Conservation (phyloP, 2,329 filamentous ascomycete genomes). For the Tolypocladium guangdongense region DNA sequence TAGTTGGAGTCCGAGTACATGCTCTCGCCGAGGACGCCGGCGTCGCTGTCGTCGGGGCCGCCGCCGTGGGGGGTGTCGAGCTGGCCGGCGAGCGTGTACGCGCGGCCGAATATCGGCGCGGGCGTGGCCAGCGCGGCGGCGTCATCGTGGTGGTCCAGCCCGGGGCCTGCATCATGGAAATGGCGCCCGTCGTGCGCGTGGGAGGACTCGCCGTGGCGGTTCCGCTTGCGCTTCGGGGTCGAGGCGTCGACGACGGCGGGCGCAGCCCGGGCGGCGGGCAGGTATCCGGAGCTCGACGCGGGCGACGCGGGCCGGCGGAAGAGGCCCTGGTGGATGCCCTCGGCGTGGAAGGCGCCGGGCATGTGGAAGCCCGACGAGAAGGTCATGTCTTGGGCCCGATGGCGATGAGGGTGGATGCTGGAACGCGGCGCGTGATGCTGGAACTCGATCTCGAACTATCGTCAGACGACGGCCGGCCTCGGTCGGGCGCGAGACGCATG, state of each 20-base stretch:
- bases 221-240: conserved; percentile 35
- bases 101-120: conserved; percentile 5
- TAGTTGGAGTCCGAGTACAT: conserved; percentile 48
- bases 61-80: conserved; percentile 31
- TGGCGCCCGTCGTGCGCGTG: neutral
- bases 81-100: conserved; percentile 42
- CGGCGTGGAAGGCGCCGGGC: conserved; percentile 22
- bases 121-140: conserved; percentile 43
- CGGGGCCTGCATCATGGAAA: neutral
- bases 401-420: neutral
- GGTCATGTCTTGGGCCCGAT: conserved; percentile 9
- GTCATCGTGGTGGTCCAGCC: conserved; percentile 24
- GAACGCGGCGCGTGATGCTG: neutral
- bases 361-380: conserved; percentile 22
- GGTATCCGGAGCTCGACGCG: conserved; percentile 26
- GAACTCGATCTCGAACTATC: neutral
- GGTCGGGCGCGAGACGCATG: neutral
- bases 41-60: conserved; percentile 14
- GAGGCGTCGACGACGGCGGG: conserved; percentile 8
- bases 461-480: neutral
- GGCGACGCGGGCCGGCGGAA: conserved; percentile 36
- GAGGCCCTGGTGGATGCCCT: conserved; percentile 32
- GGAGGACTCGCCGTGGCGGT: conserved; percentile 12
- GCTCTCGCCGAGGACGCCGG: conserved; percentile 36
- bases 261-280: conserved; percentile 15